These are phyloP conservation scores for Colletotrichum lini DNA, from an alignment of 2,329 filamentous ascomycete genomes.

Conservation along the genomic window DNA sequence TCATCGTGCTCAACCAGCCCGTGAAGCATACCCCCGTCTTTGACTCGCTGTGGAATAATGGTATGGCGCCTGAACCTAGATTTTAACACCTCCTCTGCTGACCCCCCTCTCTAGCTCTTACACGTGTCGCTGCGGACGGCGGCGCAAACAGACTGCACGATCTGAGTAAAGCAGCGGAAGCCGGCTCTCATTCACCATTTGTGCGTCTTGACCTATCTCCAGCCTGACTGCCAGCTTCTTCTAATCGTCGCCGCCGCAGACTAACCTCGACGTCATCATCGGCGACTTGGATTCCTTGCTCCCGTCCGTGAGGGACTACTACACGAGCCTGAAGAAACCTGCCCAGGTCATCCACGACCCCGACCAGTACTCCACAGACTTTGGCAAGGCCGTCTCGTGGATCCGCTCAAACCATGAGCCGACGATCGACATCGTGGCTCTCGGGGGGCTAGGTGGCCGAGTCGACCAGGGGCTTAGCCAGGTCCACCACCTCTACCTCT, in stretches of 20 bases:
- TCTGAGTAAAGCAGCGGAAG: conserved; percentile 45
- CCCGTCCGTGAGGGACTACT: conserved; percentile 75
- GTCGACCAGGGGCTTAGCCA: conserved; percentile 94
- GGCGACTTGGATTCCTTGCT: conserved; percentile 92
- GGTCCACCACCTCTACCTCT: conserved; percentile 85
- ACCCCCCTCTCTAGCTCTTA: conserved; percentile 64
- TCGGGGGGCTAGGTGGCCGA: conserved; percentile 89
- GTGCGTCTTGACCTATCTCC: conserved; percentile 15
- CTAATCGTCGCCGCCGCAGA: conserved; percentile 50
- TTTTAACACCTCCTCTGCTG: conserved; percentile 35
- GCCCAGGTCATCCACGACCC: conserved; percentile 77
- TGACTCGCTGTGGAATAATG: conserved; percentile 64
- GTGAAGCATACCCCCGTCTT: conserved; percentile 62
- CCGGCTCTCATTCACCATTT: conserved; percentile 13
- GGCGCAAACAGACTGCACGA: conserved; percentile 83
- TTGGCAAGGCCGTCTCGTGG: conserved; percentile 83
- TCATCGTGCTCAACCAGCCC: conserved; percentile 68
- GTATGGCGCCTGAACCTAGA: conserved; percentile 49
- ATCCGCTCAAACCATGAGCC: conserved; percentile 59
- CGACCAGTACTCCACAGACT: conserved; percentile 94
- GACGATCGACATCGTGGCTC: conserved; percentile 77
- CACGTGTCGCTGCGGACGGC: conserved; percentile 88
- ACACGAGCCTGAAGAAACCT: conserved; percentile 65
- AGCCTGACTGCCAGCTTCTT: not conserved
- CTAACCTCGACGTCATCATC: conserved; percentile 80